phyloP scores from a whole-genome alignment of 2,329 filamentous ascomycete species.

The Colletotrichum brevisporum region DNA sequence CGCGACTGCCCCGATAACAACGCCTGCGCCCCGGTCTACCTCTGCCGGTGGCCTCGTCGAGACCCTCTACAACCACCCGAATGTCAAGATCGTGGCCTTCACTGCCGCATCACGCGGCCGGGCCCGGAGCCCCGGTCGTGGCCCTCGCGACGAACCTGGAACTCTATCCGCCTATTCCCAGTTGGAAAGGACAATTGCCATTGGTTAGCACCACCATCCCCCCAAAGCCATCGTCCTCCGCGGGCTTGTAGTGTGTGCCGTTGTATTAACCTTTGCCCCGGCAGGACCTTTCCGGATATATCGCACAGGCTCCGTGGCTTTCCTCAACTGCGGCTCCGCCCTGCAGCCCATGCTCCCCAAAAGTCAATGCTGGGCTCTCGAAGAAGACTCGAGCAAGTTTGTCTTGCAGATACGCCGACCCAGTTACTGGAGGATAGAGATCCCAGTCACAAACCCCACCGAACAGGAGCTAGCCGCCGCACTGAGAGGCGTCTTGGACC shows the following conservation, averaged over 20 bases:
- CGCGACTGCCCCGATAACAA: slow-evolving; percentile 54
- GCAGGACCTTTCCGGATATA: slow-evolving; percentile 85
- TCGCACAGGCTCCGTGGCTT: slow-evolving; percentile 87
- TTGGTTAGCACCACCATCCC: slow-evolving; percentile 67
- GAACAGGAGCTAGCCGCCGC: slow-evolving; percentile 75
- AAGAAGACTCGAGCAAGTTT: slow-evolving; percentile 83
- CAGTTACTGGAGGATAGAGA: slow-evolving; percentile 91
- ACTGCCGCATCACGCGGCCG: slow-evolving; percentile 53
- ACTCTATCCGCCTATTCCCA: slow-evolving; percentile 80
- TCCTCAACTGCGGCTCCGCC: slow-evolving; percentile 86
- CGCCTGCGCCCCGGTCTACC: slow-evolving; percentile 43
- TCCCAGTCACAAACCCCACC: slow-evolving; percentile 76
- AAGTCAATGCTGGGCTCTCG: slow-evolving; percentile 95
- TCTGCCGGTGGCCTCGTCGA: slow-evolving; percentile 65
- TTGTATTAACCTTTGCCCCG: slow-evolving; percentile 25
- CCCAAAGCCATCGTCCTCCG: slow-evolving; percentile 4
- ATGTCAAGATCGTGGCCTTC: slow-evolving; percentile 76
- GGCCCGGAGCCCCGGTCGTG: slow-evolving; percentile 50
- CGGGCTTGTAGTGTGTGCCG: no score
- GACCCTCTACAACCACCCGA: slow-evolving; percentile 81
- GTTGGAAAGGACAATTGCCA: slow-evolving; percentile 85
- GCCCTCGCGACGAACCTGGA: slow-evolving; percentile 65
- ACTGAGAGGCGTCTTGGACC: slow-evolving; percentile 78
- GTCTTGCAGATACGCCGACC: slow-evolving; percentile 88
- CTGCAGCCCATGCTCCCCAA: slow-evolving; percentile 90